These are phyloP conservation scores for Xerocomellus chrysenteron DNA, from an alignment of 768 basidiomycete species.

Conservation along the genomic window DNA sequence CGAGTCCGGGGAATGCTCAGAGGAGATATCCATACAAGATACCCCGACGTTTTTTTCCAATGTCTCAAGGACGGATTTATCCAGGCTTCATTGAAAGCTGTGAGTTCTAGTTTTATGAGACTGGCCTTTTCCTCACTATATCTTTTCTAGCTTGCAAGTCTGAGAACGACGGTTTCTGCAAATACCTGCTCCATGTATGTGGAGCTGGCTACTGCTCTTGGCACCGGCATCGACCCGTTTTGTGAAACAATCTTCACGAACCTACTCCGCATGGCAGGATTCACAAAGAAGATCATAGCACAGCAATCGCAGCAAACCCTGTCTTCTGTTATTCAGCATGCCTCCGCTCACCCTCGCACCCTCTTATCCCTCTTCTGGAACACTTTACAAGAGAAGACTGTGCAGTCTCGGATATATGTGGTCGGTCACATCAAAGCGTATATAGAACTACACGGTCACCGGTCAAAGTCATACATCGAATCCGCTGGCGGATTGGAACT, in stretches of 20 bases:
- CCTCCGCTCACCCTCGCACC: constrained; percentile 68
- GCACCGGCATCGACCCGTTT: constrained; percentile 69
- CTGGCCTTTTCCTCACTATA: background rate
- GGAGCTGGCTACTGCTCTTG: constrained; percentile 70
- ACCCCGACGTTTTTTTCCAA: constrained; percentile 68
- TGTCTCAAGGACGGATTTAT: constrained; percentile 77
- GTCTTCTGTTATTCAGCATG: constrained; percentile 62
- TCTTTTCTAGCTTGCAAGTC: constrained; percentile 65
- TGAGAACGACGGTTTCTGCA: constrained; percentile 86
- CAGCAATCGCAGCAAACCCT: constrained; percentile 80
- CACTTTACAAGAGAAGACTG: constrained; percentile 76
- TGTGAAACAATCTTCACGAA: constrained; percentile 76
- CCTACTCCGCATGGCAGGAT: constrained; percentile 80
- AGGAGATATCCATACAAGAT: constrained; percentile 77
- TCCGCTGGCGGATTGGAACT: constrained; percentile 62
- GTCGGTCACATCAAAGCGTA: constrained; percentile 73
- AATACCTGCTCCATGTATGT: constrained; percentile 76
- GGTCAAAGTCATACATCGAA: constrained; percentile 68
- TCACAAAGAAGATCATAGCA: constrained; percentile 91
- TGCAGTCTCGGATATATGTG: constrained; percentile 67
- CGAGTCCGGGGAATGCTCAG: constrained; percentile 88
- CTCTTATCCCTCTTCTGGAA: constrained; percentile 68
- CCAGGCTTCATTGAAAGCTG: constrained; percentile 83
- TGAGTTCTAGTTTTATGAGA: constrained; percentile 37
- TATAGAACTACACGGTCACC: constrained; percentile 67